Evolutionary conservation across 306 rosid species (phyloP).

Genomic region (Sicyos baderoa): DNA sequence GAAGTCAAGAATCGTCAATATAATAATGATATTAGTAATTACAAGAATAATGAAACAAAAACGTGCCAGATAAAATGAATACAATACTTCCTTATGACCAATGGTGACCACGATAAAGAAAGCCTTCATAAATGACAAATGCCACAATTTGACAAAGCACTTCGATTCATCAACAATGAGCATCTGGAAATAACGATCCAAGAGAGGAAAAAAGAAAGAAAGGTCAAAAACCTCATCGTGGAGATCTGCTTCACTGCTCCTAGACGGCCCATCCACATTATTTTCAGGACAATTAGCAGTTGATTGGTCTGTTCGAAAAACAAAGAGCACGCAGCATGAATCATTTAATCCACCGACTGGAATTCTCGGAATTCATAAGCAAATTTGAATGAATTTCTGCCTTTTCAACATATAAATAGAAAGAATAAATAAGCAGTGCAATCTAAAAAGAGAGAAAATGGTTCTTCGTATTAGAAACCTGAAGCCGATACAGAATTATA

Average conservation of each 20-base stretch:
- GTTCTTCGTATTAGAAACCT: not conserved
- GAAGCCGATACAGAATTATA: not conserved
- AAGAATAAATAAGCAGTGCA: not conserved
- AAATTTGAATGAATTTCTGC: conserved; percentile 3
- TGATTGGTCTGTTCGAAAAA: conserved; percentile 33
- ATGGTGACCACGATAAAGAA: not conserved
- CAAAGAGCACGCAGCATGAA: conserved; percentile 13
- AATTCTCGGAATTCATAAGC: conserved; percentile 1
- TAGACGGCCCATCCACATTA: conserved; percentile 21
- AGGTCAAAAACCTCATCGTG: conserved; percentile 35
- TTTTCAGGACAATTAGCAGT: conserved; percentile 26
- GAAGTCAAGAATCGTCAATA: not conserved
- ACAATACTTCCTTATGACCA: not conserved
- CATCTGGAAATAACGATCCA: not conserved
- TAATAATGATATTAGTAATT: not conserved
- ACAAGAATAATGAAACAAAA: not conserved
- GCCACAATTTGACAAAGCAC: conserved; percentile 2
- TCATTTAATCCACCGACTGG: not conserved
- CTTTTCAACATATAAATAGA: not conserved
- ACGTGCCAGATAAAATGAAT: not conserved
- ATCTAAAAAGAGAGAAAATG: not conserved
- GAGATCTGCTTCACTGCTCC: conserved; percentile 30
- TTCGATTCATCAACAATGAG: not conserved
- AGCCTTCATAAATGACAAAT: not conserved
- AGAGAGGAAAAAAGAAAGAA: not conserved